Percentiles rank a stretch among this genome's conserved stretches.
Evolutionary conservation across 2,329 filamentous ascomycete genomes (phyloP).

Genomic region (Rugonectria rugulosa): DNA sequence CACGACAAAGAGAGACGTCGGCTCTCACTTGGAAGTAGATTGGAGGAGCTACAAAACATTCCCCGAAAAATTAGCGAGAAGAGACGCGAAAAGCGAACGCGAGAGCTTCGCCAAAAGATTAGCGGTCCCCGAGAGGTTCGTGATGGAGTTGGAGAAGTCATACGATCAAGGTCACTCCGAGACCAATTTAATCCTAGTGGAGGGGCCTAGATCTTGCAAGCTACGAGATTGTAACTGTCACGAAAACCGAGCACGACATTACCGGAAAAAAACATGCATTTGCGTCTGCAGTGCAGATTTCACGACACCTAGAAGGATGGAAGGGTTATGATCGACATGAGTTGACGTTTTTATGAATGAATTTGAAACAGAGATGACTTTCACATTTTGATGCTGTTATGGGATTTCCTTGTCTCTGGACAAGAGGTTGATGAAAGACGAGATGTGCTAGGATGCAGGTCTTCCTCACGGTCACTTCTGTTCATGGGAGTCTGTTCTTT

Average conservation of each 20-base stretch:
- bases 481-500: slow-evolving; percentile 15
- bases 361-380: slow-evolving; percentile 5
- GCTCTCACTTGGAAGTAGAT: slow-evolving; percentile 54
- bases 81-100: slow-evolving; percentile 64
- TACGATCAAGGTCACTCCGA: slow-evolving; percentile 49
- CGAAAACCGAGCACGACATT: neutral
- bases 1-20: slow-evolving; percentile 39
- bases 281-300: slow-evolving; percentile 7
- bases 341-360: slow-evolving; percentile 36
- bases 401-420: slow-evolving; percentile 21
- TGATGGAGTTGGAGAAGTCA: slow-evolving; percentile 65
- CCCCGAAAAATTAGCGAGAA: slow-evolving; percentile 64
- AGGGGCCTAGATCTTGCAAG: slow-evolving; percentile 10
- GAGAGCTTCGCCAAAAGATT: slow-evolving; percentile 67
- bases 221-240: slow-evolving; percentile 1
- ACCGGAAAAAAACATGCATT: neutral
- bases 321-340: slow-evolving; percentile 37
- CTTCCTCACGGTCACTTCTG: slow-evolving; percentile 25
- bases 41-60: slow-evolving; percentile 62
- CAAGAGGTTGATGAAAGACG: slow-evolving; percentile 13
- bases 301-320: slow-evolving; percentile 22
- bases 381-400: slow-evolving; percentile 19
- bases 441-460: slow-evolving; percentile 26
- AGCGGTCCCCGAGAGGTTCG: slow-evolving; percentile 65
- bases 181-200: slow-evolving; percentile 25